Evolutionary conservation across 345 rosid genomes (phyloP), one percentile per base, ranked within the genome.

Genomic region (Mercurialis annua): DNA sequence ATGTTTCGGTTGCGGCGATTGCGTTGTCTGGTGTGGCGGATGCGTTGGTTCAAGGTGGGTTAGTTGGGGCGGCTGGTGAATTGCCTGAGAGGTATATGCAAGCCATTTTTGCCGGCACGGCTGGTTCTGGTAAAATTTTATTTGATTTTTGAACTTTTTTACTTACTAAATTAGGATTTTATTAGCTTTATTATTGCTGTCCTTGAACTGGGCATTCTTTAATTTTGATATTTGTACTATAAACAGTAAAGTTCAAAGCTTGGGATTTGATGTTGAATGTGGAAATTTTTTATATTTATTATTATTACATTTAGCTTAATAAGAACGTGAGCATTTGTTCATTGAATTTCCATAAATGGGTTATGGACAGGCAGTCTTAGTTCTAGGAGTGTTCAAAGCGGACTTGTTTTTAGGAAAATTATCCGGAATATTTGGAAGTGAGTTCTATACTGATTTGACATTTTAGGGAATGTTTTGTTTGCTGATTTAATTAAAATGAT

Each of bases 71-170:
- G 5, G 98, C 98, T 16, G 99, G 99, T 30, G 96, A 89, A 81
- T 71, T 94, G 86, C 97, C 97, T 26, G 93, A 67, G 74, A 81
- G 99, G 62, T 94, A 91, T 71, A 89, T 87, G 93, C 99, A 94
- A 80, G 96, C 98, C 34, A 73, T 89, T 57, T 76, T 94, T 66
- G 99, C 98, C 64, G 99, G 99, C 67, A 91, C 99, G 59, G 98
- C 93, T 44, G 97, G 87, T 65, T 94, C 98, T 46, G 99, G 99
- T 89, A 77, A 76, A n/a, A n/a, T 33, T 11, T 42, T 36, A 6
- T 47, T 61, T 55, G 2, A 4, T 3, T 21, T 64, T 47, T 24
- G 21, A 48, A 10, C 12, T 10, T 59, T 27, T 46, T 33, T 3
- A 10, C 33, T 52, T 30, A 49, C 29, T 55, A 18, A 14, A 16